Base-by-base conservation (phyloP, 257 asterid genomes). In the Salvia splendens region DNA sequence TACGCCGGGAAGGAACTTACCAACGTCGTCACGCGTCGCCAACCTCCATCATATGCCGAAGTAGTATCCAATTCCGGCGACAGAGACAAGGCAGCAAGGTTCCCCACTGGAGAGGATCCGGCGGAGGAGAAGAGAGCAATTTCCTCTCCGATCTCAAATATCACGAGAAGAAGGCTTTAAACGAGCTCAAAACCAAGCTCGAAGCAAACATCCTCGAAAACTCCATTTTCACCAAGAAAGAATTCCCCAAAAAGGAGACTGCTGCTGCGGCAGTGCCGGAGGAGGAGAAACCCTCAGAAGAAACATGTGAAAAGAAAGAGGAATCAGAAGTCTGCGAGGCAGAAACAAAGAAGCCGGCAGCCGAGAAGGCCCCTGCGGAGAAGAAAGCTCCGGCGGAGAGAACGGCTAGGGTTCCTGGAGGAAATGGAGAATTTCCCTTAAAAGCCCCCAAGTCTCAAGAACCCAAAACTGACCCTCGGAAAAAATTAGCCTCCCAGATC, bases 91-190 rank as follows among this genome's bases (percentile, higher is more conserved):
- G n/a, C n/a, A n/a, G n/a, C n/a, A n/a, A n/a, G n/a, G n/a, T n/a
- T n/a, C n/a, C n/a, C n/a, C n/a, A n/a, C n/a, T n/a, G n/a, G n/a
- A n/a, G n/a, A n/a, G n/a, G n/a, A n/a, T n/a, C n/a, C n/a, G n/a
- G n/a, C n/a, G n/a, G n/a, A n/a, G n/a, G 96, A 75, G 96, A 89
- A 55, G 94, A 89, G 81, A 89, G 89, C 85, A 84, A 81, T 58
- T 72, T 84, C 14, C 83, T 66, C 58, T 79, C 91, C 62, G 92
- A 89, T 79, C 81, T 89, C 12, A 89, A 84, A 6, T 92, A 84
- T 41, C 72, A 73, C 65, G 96, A 89, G 73, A 84, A 67, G 73
- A 89, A 86, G 77, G 88, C 92, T 2, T 68, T 89, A 67, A 73
- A 45, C 36, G 96, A 86, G 41, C 76, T 89, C 58, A 86, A 86